Base-by-base conservation (phyloP, 2,329 filamentous ascomycete genomes). In the Leptographium radiaticola region DNA sequence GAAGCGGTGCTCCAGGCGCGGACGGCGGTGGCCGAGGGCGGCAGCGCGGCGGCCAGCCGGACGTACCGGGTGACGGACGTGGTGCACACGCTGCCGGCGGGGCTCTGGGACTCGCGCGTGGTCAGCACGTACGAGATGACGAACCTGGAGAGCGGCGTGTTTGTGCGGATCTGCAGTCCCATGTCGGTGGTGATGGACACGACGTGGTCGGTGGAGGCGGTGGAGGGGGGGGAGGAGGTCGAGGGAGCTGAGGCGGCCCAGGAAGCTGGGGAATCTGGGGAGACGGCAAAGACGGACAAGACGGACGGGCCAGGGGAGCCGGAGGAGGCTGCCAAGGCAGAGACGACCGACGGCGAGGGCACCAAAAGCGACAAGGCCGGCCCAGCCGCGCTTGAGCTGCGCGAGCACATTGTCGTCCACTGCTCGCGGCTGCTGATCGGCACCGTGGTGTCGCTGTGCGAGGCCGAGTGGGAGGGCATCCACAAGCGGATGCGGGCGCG, bases 61-160 rank as follows among this genome's bases (percentile, higher is more conserved):
- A 66, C 68, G 57, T 80, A 74, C 65, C 66, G 68, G 36, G 74
- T 79, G 30, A 75, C 69, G 8, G 74, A 76, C 57, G 66, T 70
- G 40, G 68, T 78, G 9, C 75, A 78, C 59, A 68, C 75, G 40
- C 66, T 80, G 30, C 76, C 76, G 4, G 75, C 75, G 15, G 75
- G 76, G 2, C 67, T 80, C 33, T 80, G 75, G 75, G 75, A 76
- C 60, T 73, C 70, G 51, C 72, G 74, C 49, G 73, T 80, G 8
- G 69, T 74, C 52, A 79, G 75, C 66, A 71, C 64, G 7, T 76
- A 77, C 61, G 76, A 80, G 64, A 75, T 80, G 56, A 72, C 74
- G 18, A 65, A 77, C 57, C 65, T 74, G 18, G 66, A 66, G n/a
- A 67, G 64, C 33, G 77, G 77, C 18, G 60, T 76, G 8, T 79